phyloP scores from a whole-genome alignment of 2,329 filamentous ascomycete species.

The Emydomyces testavorans region DNA sequence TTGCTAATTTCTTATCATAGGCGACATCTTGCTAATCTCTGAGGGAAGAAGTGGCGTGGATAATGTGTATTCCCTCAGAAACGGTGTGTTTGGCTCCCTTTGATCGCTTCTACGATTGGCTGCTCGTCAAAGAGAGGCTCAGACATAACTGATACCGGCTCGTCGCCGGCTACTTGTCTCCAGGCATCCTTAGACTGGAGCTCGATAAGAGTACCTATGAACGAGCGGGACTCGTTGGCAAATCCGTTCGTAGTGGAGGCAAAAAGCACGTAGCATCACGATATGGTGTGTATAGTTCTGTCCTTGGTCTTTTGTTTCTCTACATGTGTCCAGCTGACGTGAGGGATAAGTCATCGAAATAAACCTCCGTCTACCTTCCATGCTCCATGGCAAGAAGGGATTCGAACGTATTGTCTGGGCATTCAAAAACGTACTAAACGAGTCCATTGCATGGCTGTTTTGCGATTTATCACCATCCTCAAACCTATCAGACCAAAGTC shows the following conservation, averaged over 20 bases:
- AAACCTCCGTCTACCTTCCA: slow-evolving; percentile 60
- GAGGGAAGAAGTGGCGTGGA: slow-evolving; percentile 60
- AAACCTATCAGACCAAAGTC: slow-evolving; percentile 34
- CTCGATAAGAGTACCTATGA: slow-evolving; percentile 76
- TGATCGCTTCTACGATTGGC: too few species aligned
- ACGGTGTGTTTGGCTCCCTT: slow-evolving; percentile 43
- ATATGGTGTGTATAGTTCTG: slow-evolving; percentile 50
- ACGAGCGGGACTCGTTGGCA: slow-evolving; percentile 65
- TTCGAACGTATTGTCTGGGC: slow-evolving; percentile 71
- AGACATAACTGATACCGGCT: neutral
- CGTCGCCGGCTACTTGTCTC: neutral
- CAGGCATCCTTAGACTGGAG: slow-evolving; percentile 62
- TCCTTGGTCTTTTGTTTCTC: neutral
- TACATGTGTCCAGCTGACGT: neutral
- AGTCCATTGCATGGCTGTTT: slow-evolving; percentile 65
- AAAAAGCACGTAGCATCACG: slow-evolving; percentile 56
- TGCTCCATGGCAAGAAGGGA: slow-evolving; percentile 71
- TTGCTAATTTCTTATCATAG: slow-evolving; percentile 33
- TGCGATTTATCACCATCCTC: slow-evolving; percentile 42
- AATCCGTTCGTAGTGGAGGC: slow-evolving; percentile 47
- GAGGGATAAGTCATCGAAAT: slow-evolving; percentile 54
- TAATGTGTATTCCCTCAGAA: slow-evolving; percentile 57
- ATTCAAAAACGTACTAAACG: slow-evolving; percentile 61
- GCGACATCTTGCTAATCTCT: slow-evolving; percentile 72
- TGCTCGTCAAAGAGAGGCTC: too few species aligned